Conservation (phyloP, 179 eudicot genomes). For the Patellifolia procumbens region DNA sequence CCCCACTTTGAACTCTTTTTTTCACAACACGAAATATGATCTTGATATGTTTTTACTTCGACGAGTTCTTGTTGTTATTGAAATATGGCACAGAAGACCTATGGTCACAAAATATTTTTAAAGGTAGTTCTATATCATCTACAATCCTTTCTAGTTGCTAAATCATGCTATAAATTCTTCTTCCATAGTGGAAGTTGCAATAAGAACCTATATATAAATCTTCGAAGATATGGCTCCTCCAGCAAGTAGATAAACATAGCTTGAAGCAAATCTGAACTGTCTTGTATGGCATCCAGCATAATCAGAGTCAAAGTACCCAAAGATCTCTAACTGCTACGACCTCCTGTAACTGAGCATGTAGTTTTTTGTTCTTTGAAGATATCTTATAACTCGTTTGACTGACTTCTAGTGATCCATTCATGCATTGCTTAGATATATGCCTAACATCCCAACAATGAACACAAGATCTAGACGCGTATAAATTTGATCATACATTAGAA, state of each 20-base stretch:
- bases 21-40: too few species aligned
- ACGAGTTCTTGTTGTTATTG: not conserved
- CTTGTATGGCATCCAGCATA: not conserved
- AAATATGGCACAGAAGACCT: not conserved
- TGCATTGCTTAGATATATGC: conserved; percentile 18
- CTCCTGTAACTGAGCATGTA: conserved; percentile 5
- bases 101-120: not conserved
- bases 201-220: conserved; percentile 4
- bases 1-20: too few species aligned
- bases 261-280: conserved; percentile 1
- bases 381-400: conserved; percentile 13
- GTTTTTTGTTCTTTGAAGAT: conserved; percentile 12
- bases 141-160: not conserved
- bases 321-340: not conserved
- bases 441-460: conserved; percentile 8
- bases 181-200: conserved; percentile 18
- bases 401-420: conserved; percentile 11
- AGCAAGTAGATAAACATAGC: conserved; percentile 14
- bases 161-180: conserved; percentile 12
- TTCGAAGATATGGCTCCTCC: conserved; percentile 20
- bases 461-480: conserved; percentile 5
- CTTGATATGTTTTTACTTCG: too few species aligned
- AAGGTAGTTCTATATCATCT: not conserved
- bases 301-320: conserved; percentile 12
- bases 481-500: conserved; percentile 1